These are phyloP conservation scores for Neoascochyta sp. DNA, from an alignment of 2,329 filamentous ascomycete species.

Conservation along the genomic window DNA sequence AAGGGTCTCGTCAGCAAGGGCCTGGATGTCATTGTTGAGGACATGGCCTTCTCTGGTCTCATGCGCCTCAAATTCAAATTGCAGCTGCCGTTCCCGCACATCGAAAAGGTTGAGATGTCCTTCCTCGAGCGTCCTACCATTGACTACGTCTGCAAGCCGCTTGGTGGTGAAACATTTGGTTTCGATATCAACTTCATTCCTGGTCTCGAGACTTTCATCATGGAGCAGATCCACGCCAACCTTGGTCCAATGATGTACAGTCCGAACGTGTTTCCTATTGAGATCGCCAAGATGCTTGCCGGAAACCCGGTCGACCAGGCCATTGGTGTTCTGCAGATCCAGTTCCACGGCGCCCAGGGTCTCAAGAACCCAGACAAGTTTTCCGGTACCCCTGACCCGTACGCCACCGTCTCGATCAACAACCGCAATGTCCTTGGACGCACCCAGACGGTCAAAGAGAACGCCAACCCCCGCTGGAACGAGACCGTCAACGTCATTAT, in stretches of 20 bases:
- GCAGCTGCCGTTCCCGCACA: constrained; percentile 90
- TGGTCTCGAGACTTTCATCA: constrained; percentile 87
- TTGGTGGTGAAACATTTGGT: constrained; percentile 90
- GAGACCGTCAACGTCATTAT: constrained; percentile 96
- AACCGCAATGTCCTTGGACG: constrained; percentile 74
- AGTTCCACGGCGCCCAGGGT: constrained; percentile 83
- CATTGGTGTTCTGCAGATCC: constrained; percentile 88
- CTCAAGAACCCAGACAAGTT: constrained; percentile 96
- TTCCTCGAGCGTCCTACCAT: constrained; percentile 86
- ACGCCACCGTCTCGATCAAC: constrained; percentile 80
- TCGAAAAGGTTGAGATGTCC: constrained; percentile 91
- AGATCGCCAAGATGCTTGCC: constrained; percentile 96
- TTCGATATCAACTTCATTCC: constrained; percentile 99
- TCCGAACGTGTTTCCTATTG: constrained; percentile 96
- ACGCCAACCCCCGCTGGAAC: constrained; percentile 85
- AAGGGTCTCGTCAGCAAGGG: constrained; percentile 98
- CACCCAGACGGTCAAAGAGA: constrained; percentile 85
- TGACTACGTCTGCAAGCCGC: constrained; percentile 96
- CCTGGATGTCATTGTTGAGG: constrained; percentile 93
- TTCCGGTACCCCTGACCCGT: constrained; percentile 86
- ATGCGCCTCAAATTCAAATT: constrained; percentile 98
- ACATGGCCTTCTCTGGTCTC: constrained; percentile 91
- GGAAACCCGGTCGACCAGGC: constrained; percentile 93
- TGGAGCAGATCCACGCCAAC: constrained; percentile 93
- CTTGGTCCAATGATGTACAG: constrained; percentile 96